Conservation (phyloP, 352 stramenopile species). For the Pythium sukuiense region DNA sequence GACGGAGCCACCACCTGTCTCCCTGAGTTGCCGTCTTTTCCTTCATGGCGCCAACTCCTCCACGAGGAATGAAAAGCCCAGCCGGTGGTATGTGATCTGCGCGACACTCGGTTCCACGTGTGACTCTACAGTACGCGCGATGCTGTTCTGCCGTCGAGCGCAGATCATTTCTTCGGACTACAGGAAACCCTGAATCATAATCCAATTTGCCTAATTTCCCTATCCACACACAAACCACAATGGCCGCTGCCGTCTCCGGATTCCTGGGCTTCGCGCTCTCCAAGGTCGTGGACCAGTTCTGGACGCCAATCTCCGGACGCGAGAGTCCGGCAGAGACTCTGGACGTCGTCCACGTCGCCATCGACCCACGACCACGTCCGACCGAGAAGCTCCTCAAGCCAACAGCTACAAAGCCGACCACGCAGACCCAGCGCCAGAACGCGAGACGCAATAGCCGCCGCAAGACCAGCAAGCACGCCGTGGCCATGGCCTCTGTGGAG, state of each 20-base stretch:
- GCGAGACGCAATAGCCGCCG: constrained; percentile 18
- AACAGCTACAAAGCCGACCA: constrained; percentile 1
- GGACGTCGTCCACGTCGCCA: constrained; percentile 1
- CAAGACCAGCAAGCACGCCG: constrained; percentile 9
- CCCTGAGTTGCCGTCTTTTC: constrained; percentile 8
- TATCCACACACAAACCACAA: constrained; percentile 9
- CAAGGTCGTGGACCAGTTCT: constrained; percentile 33
- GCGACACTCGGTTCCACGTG: constrained; percentile 7
- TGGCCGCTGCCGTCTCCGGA: constrained; percentile 29
- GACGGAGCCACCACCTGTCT: constrained; percentile 21
- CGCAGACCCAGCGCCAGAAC: constrained; percentile 7
- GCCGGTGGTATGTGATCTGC: constrained; percentile 8
- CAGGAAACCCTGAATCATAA: constrained; percentile 9
- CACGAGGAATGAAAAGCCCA: background rate
- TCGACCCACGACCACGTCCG: background rate
- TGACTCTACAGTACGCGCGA: constrained; percentile 3
- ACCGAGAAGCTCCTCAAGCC: background rate
- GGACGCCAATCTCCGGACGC: constrained; percentile 10
- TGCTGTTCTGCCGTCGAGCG: background rate
- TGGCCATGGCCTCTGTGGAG: constrained; percentile 1
- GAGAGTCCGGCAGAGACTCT: background rate
- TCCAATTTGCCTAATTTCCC: constrained; percentile 18
- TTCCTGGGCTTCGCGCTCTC: constrained; percentile 30
- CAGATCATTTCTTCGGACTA: background rate
- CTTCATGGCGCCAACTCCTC: background rate